phyloP scores from a whole-genome alignment of 2,329 filamentous ascomycete genomes.

The Xylariaceae sp. region DNA sequence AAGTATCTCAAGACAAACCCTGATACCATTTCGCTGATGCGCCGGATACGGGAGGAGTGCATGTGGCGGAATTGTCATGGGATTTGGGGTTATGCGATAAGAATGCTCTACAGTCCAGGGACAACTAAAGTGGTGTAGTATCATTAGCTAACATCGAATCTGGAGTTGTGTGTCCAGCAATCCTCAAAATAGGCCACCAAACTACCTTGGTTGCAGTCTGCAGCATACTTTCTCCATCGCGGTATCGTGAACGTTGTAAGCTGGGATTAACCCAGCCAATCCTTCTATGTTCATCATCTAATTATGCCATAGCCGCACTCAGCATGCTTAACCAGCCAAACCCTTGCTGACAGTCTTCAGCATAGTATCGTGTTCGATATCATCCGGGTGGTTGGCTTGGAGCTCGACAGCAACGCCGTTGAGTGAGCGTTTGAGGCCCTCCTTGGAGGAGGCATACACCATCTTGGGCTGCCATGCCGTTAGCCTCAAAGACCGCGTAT shows the following conservation, averaged over 20 bases:
- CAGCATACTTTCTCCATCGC: constrained; percentile 24
- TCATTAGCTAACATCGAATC: constrained; percentile 35
- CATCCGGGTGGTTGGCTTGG: constrained; percentile 79
- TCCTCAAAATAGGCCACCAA: constrained; percentile 30
- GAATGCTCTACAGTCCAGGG: constrained; percentile 31
- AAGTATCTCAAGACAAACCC: not conserved
- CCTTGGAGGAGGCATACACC: constrained; percentile 86
- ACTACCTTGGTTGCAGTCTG: constrained; percentile 24
- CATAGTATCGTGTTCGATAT: constrained; percentile 73
- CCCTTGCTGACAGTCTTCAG: constrained; percentile 64
- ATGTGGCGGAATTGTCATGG: constrained; percentile 8
- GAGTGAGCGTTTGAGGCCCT: constrained; percentile 74
- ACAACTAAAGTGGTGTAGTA: constrained; percentile 32
- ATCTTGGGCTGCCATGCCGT: constrained; percentile 62
- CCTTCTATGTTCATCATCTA: constrained; percentile 14
- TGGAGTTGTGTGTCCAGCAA: constrained; percentile 33
- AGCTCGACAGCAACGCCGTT: constrained; percentile 71
- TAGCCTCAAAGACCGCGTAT: constrained; percentile 5
- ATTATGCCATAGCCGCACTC: constrained; percentile 3
- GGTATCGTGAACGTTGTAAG: constrained; percentile 28
- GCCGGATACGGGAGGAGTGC: not conserved
- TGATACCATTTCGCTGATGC: not conserved
- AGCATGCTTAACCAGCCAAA: constrained; percentile 43
- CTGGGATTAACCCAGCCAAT: constrained; percentile 12
- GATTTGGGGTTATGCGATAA: constrained; percentile 19